A percentile compares a stretch with the other conserved stretches of the same genome.
These are phyloP conservation scores for Rubia yunnanensis DNA, from an alignment of 257 asterid genomes.

Conservation along the genomic window DNA sequence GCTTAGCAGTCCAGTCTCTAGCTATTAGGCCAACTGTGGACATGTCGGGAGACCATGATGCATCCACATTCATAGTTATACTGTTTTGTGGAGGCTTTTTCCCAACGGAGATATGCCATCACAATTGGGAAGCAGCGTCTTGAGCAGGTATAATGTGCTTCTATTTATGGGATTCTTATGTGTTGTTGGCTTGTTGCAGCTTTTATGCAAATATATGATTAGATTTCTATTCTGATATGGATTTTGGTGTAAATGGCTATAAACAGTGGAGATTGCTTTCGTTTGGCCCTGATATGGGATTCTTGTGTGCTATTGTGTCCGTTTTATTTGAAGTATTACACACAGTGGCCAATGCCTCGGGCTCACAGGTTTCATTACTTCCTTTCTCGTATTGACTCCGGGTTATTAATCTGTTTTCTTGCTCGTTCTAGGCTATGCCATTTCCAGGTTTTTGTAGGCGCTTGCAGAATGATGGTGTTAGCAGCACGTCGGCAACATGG, in stretches of 20 bases:
- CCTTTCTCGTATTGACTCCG: not conserved
- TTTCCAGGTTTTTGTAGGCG: constrained; percentile 36
- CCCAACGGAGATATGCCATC: too few species aligned
- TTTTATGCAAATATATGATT: not conserved
- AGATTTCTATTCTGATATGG: not conserved
- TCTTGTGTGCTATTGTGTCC: constrained; percentile 66
- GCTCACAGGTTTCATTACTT: constrained; percentile 51
- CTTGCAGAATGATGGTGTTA: constrained; percentile 44
- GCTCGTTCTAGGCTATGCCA: constrained; percentile 1
- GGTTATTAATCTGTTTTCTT: not conserved
- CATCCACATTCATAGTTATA: too few species aligned
- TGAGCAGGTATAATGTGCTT: constrained; percentile 49
- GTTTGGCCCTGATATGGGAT: too few species aligned
- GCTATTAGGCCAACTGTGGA: too few species aligned
- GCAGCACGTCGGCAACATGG: too few species aligned
- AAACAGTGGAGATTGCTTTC: constrained; percentile 26
- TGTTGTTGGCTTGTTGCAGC: not conserved
- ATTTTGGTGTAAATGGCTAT: not conserved
- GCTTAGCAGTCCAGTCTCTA: too few species aligned
- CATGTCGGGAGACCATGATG: too few species aligned
- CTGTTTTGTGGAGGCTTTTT: too few species aligned
- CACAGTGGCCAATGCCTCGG: constrained; percentile 65
- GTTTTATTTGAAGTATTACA: constrained; percentile 60
- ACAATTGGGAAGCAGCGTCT: too few species aligned
- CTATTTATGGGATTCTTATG: not conserved